A percentile compares a stretch with the other conserved stretches of the same genome.
Conservation (phyloP, 768 basidiomycete species). For the Russula compacta region DNA sequence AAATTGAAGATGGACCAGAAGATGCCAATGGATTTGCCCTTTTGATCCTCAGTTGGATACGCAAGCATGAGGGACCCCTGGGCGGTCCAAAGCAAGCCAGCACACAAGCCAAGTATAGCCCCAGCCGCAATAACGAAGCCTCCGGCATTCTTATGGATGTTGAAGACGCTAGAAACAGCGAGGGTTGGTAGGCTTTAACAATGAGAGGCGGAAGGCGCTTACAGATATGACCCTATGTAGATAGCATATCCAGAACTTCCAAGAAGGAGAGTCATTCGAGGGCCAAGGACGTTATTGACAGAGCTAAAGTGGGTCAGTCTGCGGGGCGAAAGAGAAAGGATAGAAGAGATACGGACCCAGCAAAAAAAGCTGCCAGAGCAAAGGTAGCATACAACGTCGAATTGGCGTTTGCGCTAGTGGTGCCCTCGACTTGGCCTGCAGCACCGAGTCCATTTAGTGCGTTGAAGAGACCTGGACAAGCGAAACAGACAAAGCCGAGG, state of each 20-base stretch:
- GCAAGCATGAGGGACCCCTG: slow-evolving; percentile 81
- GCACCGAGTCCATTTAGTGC: slow-evolving; percentile 72
- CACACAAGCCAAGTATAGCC: slow-evolving; percentile 65
- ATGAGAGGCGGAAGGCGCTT: slow-evolving; percentile 22
- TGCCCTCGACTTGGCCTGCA: slow-evolving; percentile 62
- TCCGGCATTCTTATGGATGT: slow-evolving; percentile 54
- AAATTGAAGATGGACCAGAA: slow-evolving; percentile 84
- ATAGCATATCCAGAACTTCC: slow-evolving; percentile 71
- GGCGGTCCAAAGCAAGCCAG: slow-evolving; percentile 68
- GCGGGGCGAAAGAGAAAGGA: not conserved
- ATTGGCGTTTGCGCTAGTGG: slow-evolving; percentile 61
- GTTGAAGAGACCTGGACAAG: slow-evolving; percentile 63
- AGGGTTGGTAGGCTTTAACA: not conserved
- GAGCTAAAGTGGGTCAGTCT: slow-evolving; percentile 36
- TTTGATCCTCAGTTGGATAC: slow-evolving; percentile 72
- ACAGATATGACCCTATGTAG: slow-evolving; percentile 70
- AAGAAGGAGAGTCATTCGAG: slow-evolving; percentile 59
- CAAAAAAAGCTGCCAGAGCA: slow-evolving; percentile 53
- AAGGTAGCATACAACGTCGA: slow-evolving; percentile 60
- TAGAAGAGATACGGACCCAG: slow-evolving; percentile 44
- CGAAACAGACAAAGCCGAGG: slow-evolving; percentile 60
- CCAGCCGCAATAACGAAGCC: slow-evolving; percentile 65
- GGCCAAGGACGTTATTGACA: slow-evolving; percentile 74
- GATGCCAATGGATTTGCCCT: slow-evolving; percentile 66
- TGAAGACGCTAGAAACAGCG: slow-evolving; percentile 41